Evolutionary conservation across 805 yeast genomes (phyloP).

Genomic region (Zygoascus flipseniorum): DNA sequence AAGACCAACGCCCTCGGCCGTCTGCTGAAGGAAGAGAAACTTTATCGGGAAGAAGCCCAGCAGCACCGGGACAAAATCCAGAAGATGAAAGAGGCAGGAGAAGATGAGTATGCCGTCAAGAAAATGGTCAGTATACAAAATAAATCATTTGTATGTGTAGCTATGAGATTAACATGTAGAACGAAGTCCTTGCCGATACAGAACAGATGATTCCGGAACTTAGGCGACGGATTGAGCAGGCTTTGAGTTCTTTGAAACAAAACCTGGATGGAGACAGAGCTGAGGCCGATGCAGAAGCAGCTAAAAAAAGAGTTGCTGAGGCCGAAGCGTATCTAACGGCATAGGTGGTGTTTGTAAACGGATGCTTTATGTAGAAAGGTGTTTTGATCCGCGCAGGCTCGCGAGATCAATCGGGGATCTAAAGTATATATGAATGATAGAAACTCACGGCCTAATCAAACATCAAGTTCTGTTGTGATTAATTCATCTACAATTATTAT

Average conservation of each 20-base stretch:
- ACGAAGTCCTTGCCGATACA: constrained; percentile 47
- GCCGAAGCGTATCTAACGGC: constrained; percentile 15
- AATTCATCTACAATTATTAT: no score
- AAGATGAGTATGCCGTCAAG: constrained; percentile 61
- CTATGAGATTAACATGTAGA: constrained; percentile 9
- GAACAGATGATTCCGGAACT: constrained; percentile 43
- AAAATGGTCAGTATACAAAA: constrained; percentile 28
- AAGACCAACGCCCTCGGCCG: constrained; percentile 62
- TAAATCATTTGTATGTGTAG: not conserved
- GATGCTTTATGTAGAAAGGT: not conserved
- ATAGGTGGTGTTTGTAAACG: no score
- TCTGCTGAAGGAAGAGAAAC: constrained; percentile 54
- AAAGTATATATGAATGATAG: no score
- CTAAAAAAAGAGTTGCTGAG: constrained; percentile 18
- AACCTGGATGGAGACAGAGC: constrained; percentile 23
- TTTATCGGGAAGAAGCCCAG: constrained; percentile 50
- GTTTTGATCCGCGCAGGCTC: not conserved
- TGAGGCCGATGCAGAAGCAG: constrained; percentile 21
- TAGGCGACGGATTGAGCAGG: constrained; percentile 34
- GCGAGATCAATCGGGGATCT: no score
- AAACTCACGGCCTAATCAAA: no score
- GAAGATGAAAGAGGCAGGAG: constrained; percentile 36
- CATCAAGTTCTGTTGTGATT: no score
- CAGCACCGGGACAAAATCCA: constrained; percentile 46
- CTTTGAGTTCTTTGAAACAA: constrained; percentile 33